Evolutionary conservation across 1,139 yeast genomes (phyloP).

Genomic region (Candida glucosophila): DNA sequence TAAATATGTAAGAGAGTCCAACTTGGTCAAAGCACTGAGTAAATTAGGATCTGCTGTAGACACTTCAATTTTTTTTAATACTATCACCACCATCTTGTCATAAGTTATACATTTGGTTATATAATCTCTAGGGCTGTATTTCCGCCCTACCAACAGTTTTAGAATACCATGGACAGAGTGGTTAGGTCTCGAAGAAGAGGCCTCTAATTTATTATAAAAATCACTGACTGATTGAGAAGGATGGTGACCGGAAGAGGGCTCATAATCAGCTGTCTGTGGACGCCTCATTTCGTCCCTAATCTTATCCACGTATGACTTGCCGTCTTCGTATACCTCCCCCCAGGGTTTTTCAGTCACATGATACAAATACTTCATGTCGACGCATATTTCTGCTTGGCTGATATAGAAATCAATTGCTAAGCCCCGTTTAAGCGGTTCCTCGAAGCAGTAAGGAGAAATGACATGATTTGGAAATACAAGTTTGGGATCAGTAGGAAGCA

Average conservation of each 20-base stretch:
- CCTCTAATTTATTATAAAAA: constrained; percentile 10
- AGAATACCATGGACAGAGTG: constrained; percentile 16
- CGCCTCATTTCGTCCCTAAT: constrained; percentile 35
- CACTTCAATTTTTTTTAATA: constrained; percentile 34
- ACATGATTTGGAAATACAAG: constrained; percentile 34
- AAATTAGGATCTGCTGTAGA: constrained; percentile 37
- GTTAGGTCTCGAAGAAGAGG: constrained; percentile 18
- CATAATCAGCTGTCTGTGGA: constrained; percentile 7
- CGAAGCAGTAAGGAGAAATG: constrained; percentile 16
- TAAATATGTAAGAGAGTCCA: constrained; percentile 35
- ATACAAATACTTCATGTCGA: constrained; percentile 33
- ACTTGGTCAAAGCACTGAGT: constrained; percentile 35
- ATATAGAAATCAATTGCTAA: constrained; percentile 33
- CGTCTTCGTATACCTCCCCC: constrained; percentile 27
- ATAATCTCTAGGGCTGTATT: constrained; percentile 31
- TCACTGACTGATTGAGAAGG: constrained; percentile 13
- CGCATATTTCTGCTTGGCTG: constrained; percentile 37
- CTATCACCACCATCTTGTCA: constrained; percentile 33
- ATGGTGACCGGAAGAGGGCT: constrained; percentile 4
- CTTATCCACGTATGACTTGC: constrained; percentile 32
- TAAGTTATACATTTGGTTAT: constrained; percentile 38
- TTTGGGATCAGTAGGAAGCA: constrained; percentile 34
- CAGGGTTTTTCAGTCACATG: constrained; percentile 34
- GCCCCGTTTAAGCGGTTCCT: constrained; percentile 24
- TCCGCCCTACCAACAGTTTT: too few relatives aligned